These are phyloP conservation scores for Elsinoe perseae DNA, from an alignment of 2,329 filamentous ascomycete genomes.

Conservation along the genomic window DNA sequence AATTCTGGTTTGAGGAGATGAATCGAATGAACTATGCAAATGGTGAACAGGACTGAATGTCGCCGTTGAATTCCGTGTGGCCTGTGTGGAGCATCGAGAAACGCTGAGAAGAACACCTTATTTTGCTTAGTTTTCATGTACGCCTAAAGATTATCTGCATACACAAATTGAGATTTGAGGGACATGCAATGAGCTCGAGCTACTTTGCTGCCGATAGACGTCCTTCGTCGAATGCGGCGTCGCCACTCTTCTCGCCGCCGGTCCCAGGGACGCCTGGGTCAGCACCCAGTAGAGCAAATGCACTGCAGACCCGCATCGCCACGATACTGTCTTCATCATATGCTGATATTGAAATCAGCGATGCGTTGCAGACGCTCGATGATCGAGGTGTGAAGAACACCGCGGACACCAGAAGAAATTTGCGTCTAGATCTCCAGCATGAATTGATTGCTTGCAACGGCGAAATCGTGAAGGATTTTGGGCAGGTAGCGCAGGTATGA, in stretches of 20 bases:
- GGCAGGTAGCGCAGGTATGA: conserved; percentile 73
- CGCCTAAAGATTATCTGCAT: too few species aligned
- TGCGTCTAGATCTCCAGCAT: conserved; percentile 77
- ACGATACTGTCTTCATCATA: conserved; percentile 86
- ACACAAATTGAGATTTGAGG: background rate
- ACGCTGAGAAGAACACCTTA: too few species aligned
- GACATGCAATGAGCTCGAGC: background rate
- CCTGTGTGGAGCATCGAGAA: too few species aligned
- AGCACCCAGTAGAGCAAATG: conserved; percentile 44
- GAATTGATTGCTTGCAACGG: conserved; percentile 92
- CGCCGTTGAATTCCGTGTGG: too few species aligned
- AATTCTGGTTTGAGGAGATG: too few species aligned
- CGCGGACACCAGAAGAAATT: conserved; percentile 65
- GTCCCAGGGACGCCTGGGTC: conserved; percentile 17
- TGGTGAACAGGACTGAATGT: too few species aligned
- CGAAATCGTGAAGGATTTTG: conserved; percentile 79
- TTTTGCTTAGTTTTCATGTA: too few species aligned
- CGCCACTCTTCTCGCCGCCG: conserved; percentile 13
- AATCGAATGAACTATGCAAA: too few species aligned
- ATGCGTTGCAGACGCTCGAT: conserved; percentile 73
- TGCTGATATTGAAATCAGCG: conserved; percentile 82
- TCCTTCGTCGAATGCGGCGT: background rate
- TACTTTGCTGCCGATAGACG: background rate
- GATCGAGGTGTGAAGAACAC: conserved; percentile 63
- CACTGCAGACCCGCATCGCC: conserved; percentile 73